These are phyloP conservation scores for Cyberlindnera japonica DNA, from an alignment of 805 yeast species.

Conservation along the genomic window DNA sequence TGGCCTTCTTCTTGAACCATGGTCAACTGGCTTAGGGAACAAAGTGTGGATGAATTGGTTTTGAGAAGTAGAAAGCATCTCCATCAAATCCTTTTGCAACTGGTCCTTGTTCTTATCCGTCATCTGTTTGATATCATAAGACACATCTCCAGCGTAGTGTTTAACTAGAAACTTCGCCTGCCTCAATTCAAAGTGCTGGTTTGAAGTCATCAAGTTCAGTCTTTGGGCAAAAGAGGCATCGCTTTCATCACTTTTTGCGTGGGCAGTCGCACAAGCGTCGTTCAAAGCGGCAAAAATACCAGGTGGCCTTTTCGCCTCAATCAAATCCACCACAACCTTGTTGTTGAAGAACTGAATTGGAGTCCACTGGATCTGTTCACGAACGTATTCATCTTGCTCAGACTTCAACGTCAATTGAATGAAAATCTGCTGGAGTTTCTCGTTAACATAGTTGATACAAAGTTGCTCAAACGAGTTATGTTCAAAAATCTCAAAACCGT, in stretches of 20 bases:
- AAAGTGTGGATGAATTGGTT: conserved; percentile 57
- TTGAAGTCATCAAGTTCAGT: conserved; percentile 74
- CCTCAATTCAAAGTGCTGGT: conserved; percentile 87
- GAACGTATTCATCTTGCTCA: conserved; percentile 95
- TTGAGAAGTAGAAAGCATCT: conserved; percentile 66
- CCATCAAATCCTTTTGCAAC: conserved; percentile 81
- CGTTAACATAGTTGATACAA: conserved; percentile 94
- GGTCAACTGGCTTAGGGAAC: conserved; percentile 64
- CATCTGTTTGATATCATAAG: conserved; percentile 83
- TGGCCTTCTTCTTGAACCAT: conserved; percentile 74
- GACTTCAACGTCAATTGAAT: conserved; percentile 93
- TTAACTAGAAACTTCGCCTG: conserved; percentile 83
- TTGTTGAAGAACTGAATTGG: conserved; percentile 96
- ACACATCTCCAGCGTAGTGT: conserved; percentile 98
- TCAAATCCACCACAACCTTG: conserved; percentile 92
- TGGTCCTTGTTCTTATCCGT: conserved; percentile 97
- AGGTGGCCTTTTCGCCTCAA: conserved; percentile 91
- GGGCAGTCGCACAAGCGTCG: conserved; percentile 97
- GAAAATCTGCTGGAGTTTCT: conserved; percentile 92
- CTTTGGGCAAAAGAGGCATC: conserved; percentile 95
- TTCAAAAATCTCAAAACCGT: conserved; percentile 94
- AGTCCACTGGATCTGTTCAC: conserved; percentile 95
- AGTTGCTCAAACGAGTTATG: conserved; percentile 93
- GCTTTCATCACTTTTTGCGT: conserved; percentile 94
- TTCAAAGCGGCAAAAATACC: conserved; percentile 95